Evolutionary conservation across 1,284 basidiomycete species (phyloP).

Genomic region (Heterobasidion annosum): DNA sequence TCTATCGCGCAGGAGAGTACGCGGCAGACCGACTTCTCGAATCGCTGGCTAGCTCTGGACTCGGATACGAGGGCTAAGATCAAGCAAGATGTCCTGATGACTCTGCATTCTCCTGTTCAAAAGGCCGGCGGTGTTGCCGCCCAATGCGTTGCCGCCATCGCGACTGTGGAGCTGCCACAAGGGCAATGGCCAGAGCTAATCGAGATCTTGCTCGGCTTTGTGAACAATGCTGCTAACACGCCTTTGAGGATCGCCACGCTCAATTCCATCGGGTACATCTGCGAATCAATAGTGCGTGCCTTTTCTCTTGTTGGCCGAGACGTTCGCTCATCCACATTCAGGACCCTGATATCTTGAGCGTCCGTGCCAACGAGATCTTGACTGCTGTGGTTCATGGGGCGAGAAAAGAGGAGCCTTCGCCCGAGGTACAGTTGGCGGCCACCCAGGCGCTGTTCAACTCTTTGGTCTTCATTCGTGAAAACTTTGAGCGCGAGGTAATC

Average conservation of each 20-base stretch:
- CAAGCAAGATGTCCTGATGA: slow-evolving; percentile 82
- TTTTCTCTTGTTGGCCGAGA: slow-evolving; percentile 2
- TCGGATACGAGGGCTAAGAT: slow-evolving; percentile 69
- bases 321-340: slow-evolving; percentile 22
- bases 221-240: slow-evolving; percentile 71
- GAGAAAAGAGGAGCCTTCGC: slow-evolving; percentile 90
- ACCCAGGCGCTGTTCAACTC: slow-evolving; percentile 93
- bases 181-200: slow-evolving; percentile 90
- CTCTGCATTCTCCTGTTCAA: slow-evolving; percentile 66
- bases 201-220: slow-evolving; percentile 80
- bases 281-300: slow-evolving; percentile 84
- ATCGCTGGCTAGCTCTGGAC: slow-evolving; percentile 76
- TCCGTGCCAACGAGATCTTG: slow-evolving; percentile 94
- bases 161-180: slow-evolving; percentile 84
- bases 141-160: slow-evolving; percentile 91
- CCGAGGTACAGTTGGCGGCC: slow-evolving; percentile 92
- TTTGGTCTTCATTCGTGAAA: slow-evolving; percentile 94
- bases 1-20: slow-evolving; percentile 53
- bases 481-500: slow-evolving; percentile 92
- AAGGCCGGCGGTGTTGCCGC: slow-evolving; percentile 85
- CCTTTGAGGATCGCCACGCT: slow-evolving; percentile 85
- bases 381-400: slow-evolving; percentile 99
- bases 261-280: slow-evolving; percentile 95
- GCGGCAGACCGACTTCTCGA: slow-evolving; percentile 70
- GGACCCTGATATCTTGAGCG: slow-evolving; percentile 86